Evolutionary conservation across 805 yeast species (phyloP), one percentile per base, ranked within the genome.

Genomic region (Hanseniaspora lindneri): DNA sequence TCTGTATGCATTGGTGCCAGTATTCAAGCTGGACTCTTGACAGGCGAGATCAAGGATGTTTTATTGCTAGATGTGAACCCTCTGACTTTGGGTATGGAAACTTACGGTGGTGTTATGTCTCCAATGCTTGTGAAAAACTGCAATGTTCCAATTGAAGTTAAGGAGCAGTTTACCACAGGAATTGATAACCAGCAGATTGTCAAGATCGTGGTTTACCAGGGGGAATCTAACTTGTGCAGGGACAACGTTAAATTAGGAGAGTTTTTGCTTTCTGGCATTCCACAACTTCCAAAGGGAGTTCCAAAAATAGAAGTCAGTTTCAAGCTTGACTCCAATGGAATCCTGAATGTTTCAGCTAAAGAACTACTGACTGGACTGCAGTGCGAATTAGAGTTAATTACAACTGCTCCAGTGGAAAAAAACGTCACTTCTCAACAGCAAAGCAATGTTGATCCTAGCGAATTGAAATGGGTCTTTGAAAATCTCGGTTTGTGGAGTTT

Each of bases 1-100:
- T 88, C 92, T n/a, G 94, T 83, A 43, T 92, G 94, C 39, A 66
- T 83, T 55, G 94, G 94, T 59, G 94, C 94, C 28, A 92, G 94
- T 41, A 81, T 83, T 57, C 94, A 83, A 67, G 94, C 89, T 58
- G 94, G 88, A 56, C 80, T 83, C 34, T 67, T 83, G 50, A 80
- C 88, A 19, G 94, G 94, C 55, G 86, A 83, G 56, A 80, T 83
- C 48, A 79, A 76, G 64, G 82, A 83, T 60, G 89, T 83, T 37
- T 72, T 83, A 47, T 65, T 83, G 49, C 70, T 83, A 55, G 94
- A 83, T 65, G 92, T 83, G 20, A 81, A 92, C 24, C 94, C 94
- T 48, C 69, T 83, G 61, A 80, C 92, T 16, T 63, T 83, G 44
- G 94, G 94, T 51, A 83, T 83, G 56, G 94, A 83, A 62, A 82